These are phyloP conservation scores for Dysphania ambrosioides DNA, from an alignment of 148 eudicot genomes.

Conservation along the genomic window DNA sequence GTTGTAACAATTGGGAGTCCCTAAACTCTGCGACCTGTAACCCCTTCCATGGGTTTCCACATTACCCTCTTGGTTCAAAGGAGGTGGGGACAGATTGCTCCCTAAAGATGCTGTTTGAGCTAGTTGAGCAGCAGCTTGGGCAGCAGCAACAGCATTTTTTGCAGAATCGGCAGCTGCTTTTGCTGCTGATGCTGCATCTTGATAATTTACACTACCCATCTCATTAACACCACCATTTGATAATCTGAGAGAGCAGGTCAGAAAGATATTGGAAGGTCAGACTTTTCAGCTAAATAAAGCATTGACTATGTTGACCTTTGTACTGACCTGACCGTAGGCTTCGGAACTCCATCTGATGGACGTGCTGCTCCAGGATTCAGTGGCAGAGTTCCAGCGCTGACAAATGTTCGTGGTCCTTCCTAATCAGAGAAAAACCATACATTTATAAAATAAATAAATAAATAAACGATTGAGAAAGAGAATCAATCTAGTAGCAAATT, in stretches of 20 bases:
- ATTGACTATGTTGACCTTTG: neutral
- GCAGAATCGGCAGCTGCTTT: conserved; percentile 86
- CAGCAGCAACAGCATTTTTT: conserved; percentile 76
- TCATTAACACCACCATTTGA: conserved; percentile 32
- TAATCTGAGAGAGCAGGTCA: conserved; percentile 26
- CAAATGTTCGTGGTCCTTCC: conserved; percentile 85
- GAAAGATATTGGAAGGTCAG: neutral
- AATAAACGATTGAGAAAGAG: neutral
- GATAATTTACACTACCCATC: conserved; percentile 29
- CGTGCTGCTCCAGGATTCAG: conserved; percentile 41
- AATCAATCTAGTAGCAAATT: neutral
- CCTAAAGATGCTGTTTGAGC: conserved; percentile 35
- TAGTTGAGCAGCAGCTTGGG: conserved; percentile 77
- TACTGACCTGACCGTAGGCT: conserved; percentile 42
- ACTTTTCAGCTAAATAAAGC: neutral
- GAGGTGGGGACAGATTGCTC: conserved; percentile 19
- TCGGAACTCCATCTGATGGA: conserved; percentile 42
- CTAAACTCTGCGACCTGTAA: conserved; percentile 23
- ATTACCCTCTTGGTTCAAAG: conserved; percentile 13
- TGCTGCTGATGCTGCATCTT: conserved; percentile 79
- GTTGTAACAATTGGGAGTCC: conserved; percentile 1
- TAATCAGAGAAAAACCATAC: conserved; percentile 24
- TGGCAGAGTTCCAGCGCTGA: conserved; percentile 75
- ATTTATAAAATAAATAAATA: neutral
- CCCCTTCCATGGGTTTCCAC: conserved; percentile 10